phyloP scores from a whole-genome alignment of 371 early-diverging fungal genomes.

The Mucor racemosus region DNA sequence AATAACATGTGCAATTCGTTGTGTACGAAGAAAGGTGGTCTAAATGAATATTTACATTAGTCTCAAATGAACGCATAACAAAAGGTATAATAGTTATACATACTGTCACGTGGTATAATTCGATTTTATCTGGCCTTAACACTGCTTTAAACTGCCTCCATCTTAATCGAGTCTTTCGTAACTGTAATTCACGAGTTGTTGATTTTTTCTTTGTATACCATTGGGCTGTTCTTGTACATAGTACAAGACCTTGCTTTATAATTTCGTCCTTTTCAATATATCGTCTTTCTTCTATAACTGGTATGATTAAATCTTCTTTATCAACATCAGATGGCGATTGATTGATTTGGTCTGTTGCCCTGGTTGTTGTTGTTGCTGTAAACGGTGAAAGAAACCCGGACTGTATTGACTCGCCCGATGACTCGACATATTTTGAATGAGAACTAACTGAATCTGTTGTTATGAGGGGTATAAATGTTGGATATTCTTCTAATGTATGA shows the following conservation, averaged over 20 bases:
- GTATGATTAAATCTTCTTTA: not conserved
- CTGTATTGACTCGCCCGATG: not conserved
- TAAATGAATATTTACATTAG: not conserved
- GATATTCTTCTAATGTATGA: not conserved
- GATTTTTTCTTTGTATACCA: slow-evolving; percentile 22
- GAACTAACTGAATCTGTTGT: not conserved
- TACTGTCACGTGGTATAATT: slow-evolving; percentile 32
- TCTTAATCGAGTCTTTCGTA: slow-evolving; percentile 25
- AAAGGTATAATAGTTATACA: not conserved
- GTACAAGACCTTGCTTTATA: slow-evolving; percentile 19
- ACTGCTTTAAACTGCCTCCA: slow-evolving; percentile 30
- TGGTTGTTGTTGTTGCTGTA: not conserved
- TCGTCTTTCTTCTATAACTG: not conserved
- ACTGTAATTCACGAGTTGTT: slow-evolving; percentile 12
- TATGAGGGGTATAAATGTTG: slow-evolving; percentile 1
- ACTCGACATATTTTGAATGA: not conserved
- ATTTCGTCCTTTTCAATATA: not conserved
- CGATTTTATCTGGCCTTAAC: slow-evolving; percentile 20
- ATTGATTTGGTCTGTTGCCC: not conserved
- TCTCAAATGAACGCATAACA: not conserved
- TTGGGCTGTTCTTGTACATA: slow-evolving; percentile 23
- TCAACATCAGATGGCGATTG: not conserved
- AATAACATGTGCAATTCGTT: slow-evolving; percentile 26
- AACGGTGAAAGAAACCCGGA: not conserved
- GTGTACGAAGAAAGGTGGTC: slow-evolving; percentile 13